Base-by-base conservation (phyloP, 768 basidiomycete species). In the Boletus rubropictus region DNA sequence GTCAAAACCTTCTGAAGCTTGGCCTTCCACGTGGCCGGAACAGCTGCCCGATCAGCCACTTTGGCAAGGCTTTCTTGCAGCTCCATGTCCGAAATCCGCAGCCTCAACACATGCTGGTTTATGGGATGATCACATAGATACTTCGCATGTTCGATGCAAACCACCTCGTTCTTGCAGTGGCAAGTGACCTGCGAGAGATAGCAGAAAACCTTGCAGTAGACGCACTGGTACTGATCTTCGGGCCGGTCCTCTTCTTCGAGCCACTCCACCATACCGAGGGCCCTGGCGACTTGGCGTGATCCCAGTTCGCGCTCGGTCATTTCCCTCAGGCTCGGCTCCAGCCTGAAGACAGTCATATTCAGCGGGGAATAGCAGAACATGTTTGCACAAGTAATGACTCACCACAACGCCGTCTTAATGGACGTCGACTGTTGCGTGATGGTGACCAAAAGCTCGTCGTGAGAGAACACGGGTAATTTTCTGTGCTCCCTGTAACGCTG, bases 401-500 rank as follows among this genome's bases (percentile, higher is more conserved):
- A 94, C 95, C 96, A 98, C 59, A 89, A 73, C 3, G 95, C 89
- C 29, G 93, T 95, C 64, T 89, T 85, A 60, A 96, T 94, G 15
- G 86, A 86, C 44, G 85, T 80, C 3, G 92, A 93, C 66, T 95
- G 90, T 59, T 91, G 84, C n/a, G 89, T 92, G 62, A 98, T 94
- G n/a, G 95, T 95, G 63, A 97, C 80, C 54, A 99, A 77, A 21
- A 98, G 78, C 68, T 98, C 96, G 58, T 98, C 92, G 65, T 99
- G 96, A 27, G 93, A 97, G 69, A 99, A 99, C 4, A 99, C 96
- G 5, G 96, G 96, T 33, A 89, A 74, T 65, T 98, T 98, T 65
- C 81, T 71, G 66, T 96, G 86, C 53, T 89, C 83, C 57, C 89
- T 82, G 65, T 99, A 98, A 35, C 89, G 80, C 60, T 84, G 77